Base-by-base conservation (phyloP, 345 rosid species). In the Rubroshorea leprosula region DNA sequence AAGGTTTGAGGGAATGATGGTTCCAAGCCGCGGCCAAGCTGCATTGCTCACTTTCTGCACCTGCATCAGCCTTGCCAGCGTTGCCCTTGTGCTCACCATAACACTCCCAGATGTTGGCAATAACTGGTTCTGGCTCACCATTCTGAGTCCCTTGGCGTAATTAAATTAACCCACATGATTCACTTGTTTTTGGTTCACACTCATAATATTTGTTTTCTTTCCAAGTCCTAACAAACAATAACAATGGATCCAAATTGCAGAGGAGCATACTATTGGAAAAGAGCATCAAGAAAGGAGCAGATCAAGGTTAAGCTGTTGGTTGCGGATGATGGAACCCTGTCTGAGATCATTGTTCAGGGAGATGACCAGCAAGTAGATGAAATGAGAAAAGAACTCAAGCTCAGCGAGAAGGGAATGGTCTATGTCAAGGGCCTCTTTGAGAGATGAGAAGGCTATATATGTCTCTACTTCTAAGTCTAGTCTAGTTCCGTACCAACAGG, bases 11-110 rank as follows among this genome's bases (percentile, higher is more conserved):
- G 98, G 98, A 22, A 64, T 47, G 59, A 89, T 92, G 98, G 80
- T 78, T 58, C 95, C 98, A 12, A 92, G 81, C 70, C 64, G 96
- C 71, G 93, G 98, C 49, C 96, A 92, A 63, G 96, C 98, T 12
- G 95, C 98, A 35, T 31, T 92, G 64, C 83, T 92, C 23, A 92
- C 96, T 6, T 92, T 92, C 68, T 92, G 98, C 74, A 89, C 98
- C 55, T 81, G 90, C 81, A 89, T 92, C 68, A 89, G 96, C 82
- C 75, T 92, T 43, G 96, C 93, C 23, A 92, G 98, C 19, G 95
- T 92, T 1, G 98, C 78, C 27, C 93, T 92, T 64, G 98, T 92
- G 49, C 73, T 92, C 4, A 92, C 95, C 18, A 92, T 92, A 43
- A 89, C 98, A 25, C 46, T 76, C 18, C 98, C 96, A 2, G 93